Conservation (phyloP, 192 early-diverging fungal species). For the Mortierella alpina region DNA sequence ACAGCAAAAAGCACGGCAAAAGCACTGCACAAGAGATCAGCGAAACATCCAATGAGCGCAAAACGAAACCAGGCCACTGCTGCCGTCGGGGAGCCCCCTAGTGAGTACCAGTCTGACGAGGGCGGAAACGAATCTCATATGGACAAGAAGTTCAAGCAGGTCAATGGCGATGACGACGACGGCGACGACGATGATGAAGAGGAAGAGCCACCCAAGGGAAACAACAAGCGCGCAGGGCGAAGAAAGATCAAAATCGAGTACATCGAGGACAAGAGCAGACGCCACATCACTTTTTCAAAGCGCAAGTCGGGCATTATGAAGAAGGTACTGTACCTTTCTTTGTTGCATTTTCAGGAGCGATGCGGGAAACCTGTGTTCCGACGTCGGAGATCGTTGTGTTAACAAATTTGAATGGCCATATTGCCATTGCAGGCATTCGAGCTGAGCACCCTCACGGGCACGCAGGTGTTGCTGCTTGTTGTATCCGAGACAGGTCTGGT, state of each 20-base stretch:
- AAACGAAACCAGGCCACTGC: conserved; percentile 6
- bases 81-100: not conserved
- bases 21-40: too few relatives aligned
- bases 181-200: conserved; percentile 75
- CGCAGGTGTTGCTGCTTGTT: conserved; percentile 92
- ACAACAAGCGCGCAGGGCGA: conserved; percentile 79
- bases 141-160: conserved; percentile 55
- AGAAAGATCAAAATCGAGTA: conserved; percentile 98
- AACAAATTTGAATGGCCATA: not conserved
- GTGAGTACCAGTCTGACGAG: not conserved
- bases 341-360: not conserved
- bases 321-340: conserved; percentile 66
- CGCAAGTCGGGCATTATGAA: conserved; percentile 99
- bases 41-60: not conserved
- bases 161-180: conserved; percentile 59
- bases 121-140: conserved; percentile 20
- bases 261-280: conserved; percentile 92
- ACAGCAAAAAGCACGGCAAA: too few relatives aligned
- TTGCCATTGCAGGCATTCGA: conserved; percentile 79
- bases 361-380: too few relatives aligned
- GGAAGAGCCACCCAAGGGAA: conserved; percentile 53
- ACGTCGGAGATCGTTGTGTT: not conserved
- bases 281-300: conserved; percentile 96
- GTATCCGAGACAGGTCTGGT: conserved; percentile 97
- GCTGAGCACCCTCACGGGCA: conserved; percentile 92